Conservation (phyloP, 345 rosid genomes). For the Lumnitzera racemosa region DNA sequence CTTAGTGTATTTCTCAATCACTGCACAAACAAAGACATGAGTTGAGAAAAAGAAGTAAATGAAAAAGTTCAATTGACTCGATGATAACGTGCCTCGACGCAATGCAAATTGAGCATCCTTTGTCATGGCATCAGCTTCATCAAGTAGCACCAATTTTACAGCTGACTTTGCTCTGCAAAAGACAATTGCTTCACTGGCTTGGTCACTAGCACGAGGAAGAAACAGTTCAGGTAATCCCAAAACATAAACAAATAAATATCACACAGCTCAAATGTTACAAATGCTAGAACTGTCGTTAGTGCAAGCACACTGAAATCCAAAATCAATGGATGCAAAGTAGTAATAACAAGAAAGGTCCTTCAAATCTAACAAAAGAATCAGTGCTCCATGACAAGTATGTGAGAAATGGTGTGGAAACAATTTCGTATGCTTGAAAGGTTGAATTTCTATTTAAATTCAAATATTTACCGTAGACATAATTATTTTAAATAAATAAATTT, state of each 20-base stretch:
- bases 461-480: too few relatives aligned
- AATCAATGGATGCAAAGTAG: too few relatives aligned
- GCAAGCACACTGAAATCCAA: too few relatives aligned
- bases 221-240: background rate
- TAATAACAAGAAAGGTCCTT: too few relatives aligned
- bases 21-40: constrained; percentile 25
- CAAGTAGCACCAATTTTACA: constrained; percentile 85
- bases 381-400: too few relatives aligned
- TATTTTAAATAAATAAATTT: too few relatives aligned
- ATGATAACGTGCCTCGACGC: constrained; percentile 58
- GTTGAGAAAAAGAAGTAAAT: constrained; percentile 7
- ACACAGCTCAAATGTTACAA: too few relatives aligned
- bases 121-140: constrained; percentile 98
- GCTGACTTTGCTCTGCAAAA: constrained; percentile 53
- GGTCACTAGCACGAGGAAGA: constrained; percentile 3
- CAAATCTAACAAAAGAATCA: too few relatives aligned
- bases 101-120: constrained; percentile 98
- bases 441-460: too few relatives aligned
- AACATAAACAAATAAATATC: background rate
- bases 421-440: too few relatives aligned
- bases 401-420: too few relatives aligned
- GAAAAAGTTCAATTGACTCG: background rate
- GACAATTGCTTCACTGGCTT: constrained; percentile 4
- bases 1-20: constrained; percentile 96
- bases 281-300: too few relatives aligned